phyloP scores from a whole-genome alignment of 352 stramenopile species.

The Phytopythium boreale region DNA sequence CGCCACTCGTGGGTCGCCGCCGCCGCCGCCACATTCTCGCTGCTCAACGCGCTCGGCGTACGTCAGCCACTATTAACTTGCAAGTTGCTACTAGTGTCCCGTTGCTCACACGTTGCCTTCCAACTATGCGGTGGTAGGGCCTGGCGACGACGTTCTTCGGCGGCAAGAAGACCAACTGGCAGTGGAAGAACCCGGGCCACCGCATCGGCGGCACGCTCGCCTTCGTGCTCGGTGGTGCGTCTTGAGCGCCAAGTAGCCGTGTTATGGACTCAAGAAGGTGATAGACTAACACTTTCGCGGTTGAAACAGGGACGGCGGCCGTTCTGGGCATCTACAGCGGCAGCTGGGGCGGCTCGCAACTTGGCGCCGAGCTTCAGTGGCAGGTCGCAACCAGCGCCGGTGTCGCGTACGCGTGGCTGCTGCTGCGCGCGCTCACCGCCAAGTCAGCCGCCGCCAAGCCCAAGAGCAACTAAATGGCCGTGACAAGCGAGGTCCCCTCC shows the following conservation, averaged over 20 bases:
- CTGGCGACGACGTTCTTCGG: conserved; percentile 43
- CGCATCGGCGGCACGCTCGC: conserved; percentile 51
- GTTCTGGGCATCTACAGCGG: conserved; percentile 61
- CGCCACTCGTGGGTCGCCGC: conserved; percentile 72
- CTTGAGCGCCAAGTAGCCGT: neutral
- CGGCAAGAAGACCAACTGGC: conserved; percentile 62
- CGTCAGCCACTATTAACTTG: neutral
- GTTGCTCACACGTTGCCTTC: neutral
- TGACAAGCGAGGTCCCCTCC: neutral
- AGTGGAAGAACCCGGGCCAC: conserved; percentile 68
- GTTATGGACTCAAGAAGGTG: neutral
- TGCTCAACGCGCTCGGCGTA: conserved; percentile 60
- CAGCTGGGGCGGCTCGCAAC: conserved; percentile 36
- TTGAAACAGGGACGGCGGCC: conserved; percentile 22
- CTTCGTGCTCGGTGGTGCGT: conserved; percentile 43
- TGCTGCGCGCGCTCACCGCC: conserved; percentile 35
- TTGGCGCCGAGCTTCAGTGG: conserved; percentile 48
- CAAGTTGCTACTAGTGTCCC: neutral
- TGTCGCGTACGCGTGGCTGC: conserved; percentile 39
- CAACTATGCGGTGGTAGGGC: conserved; percentile 21
- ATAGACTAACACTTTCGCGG: neutral
- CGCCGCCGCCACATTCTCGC: conserved; percentile 35
- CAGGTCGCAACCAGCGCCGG: conserved; percentile 34
- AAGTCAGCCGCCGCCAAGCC: conserved; percentile 12
- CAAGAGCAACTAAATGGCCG: conserved; percentile 5